Conservation (phyloP, 805 yeast species). For the Metschnikowia santaceciliae region DNA sequence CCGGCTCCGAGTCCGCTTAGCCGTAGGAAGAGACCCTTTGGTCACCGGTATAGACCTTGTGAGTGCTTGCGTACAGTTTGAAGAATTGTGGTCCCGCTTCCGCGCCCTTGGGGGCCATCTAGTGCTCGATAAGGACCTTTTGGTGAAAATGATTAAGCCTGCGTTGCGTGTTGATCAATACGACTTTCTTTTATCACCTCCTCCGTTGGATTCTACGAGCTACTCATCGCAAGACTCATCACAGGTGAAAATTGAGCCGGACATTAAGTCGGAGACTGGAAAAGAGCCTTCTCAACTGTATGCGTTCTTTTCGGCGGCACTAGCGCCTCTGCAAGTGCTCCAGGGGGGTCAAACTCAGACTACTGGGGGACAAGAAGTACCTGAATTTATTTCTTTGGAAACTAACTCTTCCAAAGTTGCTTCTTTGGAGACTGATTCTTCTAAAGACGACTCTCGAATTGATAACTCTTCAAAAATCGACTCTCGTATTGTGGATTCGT, state of each 20-base stretch:
- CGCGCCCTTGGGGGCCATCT: background rate
- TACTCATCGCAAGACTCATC: slow-evolving; percentile 8
- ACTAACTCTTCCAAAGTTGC: background rate
- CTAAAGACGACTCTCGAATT: background rate
- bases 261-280: background rate
- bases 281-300: background rate
- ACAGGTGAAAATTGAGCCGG: slow-evolving; percentile 5
- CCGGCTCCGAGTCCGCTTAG: background rate
- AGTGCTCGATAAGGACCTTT: background rate
- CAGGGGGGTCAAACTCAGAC: too few relatives aligned
- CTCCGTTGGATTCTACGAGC: slow-evolving; percentile 5
- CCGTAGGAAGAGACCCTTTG: slow-evolving; percentile 3
- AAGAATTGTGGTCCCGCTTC: slow-evolving; percentile 7
- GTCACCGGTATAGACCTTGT: background rate
- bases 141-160: background rate
- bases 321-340: background rate
- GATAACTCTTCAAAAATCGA: too few relatives aligned
- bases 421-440: background rate
- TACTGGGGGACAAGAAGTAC: too few relatives aligned
- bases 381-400: too few relatives aligned
- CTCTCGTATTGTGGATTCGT: background rate
- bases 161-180: background rate
- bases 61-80: background rate
- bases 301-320: background rate
- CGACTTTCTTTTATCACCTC: background rate